These are phyloP conservation scores for Cryptococcus sp. DNA, from an alignment of 1,284 basidiomycete genomes.

Conservation along the genomic window DNA sequence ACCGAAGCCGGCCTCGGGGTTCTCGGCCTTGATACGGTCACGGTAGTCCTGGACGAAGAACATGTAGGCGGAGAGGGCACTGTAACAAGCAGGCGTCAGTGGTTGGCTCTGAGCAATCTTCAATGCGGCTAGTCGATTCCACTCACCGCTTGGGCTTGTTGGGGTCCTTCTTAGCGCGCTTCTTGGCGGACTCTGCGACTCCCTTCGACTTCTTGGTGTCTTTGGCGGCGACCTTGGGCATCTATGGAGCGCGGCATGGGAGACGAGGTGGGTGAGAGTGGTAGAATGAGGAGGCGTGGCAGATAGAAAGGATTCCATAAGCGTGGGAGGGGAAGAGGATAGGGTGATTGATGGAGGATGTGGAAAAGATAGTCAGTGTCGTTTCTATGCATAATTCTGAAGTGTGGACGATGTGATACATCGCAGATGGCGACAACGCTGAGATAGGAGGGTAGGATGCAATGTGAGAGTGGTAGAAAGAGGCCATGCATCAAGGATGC, in stretches of 20 bases:
- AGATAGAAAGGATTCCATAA: neutral
- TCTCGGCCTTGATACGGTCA: slow-evolving; percentile 90
- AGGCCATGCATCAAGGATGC: too few species aligned
- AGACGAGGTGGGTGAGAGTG: neutral
- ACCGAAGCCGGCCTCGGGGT: slow-evolving; percentile 93
- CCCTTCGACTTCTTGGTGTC: slow-evolving; percentile 43
- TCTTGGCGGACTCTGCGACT: slow-evolving; percentile 56
- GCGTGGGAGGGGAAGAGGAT: neutral
- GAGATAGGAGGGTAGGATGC: neutral
- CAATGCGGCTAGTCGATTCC: too few species aligned
- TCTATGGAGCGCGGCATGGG: slow-evolving; percentile 46
- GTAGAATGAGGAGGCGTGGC: neutral
- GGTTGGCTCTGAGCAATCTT: neutral
- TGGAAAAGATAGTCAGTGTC: neutral
- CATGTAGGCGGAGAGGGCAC: slow-evolving; percentile 95
- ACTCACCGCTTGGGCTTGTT: slow-evolving; percentile 51
- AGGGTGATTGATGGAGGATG: neutral
- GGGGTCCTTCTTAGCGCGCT: slow-evolving; percentile 53
- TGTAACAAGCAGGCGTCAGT: slow-evolving; percentile 12
- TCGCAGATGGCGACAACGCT: neutral
- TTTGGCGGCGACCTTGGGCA: slow-evolving; percentile 73
- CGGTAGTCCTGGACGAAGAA: slow-evolving; percentile 97
- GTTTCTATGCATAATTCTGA: slow-evolving; percentile 5
- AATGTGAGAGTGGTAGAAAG: neutral
- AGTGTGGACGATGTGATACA: neutral